Base-by-base conservation (phyloP, 495 filamentous ascomycete species). In the Aspergillus sclerotioniger region DNA sequence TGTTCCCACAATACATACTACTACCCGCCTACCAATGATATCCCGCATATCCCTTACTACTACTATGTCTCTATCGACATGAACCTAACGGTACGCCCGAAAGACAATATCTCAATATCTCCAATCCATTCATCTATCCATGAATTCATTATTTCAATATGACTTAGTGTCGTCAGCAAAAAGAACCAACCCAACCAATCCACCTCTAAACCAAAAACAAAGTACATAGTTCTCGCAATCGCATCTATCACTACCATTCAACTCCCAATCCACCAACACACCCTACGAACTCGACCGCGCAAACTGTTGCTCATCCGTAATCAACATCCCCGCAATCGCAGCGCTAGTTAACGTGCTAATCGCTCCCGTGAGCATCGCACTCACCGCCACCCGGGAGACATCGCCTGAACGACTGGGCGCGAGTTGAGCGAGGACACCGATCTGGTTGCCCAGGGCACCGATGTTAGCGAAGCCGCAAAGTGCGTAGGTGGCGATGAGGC, bases 401-500 rank as follows among this genome's bases (percentile, higher is more conserved):
- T 93, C 89, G 17, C 86, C 90, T 59, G 79, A 78, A 25, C 91
- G 82, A 21, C 77, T 74, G 0, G 92, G 90, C 1, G 89, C 83
- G 50, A 96, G 80, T 75, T 96, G 91, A 0, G 86, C 83, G 7
- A 96, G 75, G 41, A 96, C 89, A 70, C 90, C 89, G 56, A 92
- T 92, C 70, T 95, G 90, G 55, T 88, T 92, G 58, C 90, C 90
- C 37, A 93, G 83, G 35, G 89, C 90, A 48, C 84, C 84, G 59
- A 93, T 85, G 69, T 93, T 95, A 47, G 87, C 90, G 63, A 91
- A 91, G 8, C 87, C 89, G 71, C 90, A 89, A 33, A 87, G 78
- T 1, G 83, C 82, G 57, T 87, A 90, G 15, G 89, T 89, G 51
- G 84, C 85, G 65, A 91, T 89, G 19, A 90, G 80, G 29, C 79